A percentile compares a stretch with the other conserved stretches of the same genome.
phyloP scores from a whole-genome alignment of 306 rosid genomes.

The Prosopis cineraria region DNA sequence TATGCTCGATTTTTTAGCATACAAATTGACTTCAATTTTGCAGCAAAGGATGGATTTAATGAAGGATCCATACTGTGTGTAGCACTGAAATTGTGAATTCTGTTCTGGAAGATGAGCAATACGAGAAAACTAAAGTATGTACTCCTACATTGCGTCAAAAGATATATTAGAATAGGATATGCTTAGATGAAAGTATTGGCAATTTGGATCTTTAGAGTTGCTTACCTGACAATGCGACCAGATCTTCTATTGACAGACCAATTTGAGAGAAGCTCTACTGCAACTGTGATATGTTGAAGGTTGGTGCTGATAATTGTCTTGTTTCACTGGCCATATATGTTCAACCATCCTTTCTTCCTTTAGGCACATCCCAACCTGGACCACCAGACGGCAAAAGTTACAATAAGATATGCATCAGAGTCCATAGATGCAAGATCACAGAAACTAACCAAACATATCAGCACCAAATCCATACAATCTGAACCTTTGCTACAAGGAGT shows the following conservation, averaged over 20 bases:
- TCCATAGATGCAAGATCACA: conserved; percentile 11
- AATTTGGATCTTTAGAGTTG: conserved; percentile 34
- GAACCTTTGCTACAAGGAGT: too few species aligned
- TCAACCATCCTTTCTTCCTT: conserved; percentile 89
- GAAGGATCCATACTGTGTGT: conserved; percentile 65
- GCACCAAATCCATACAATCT: too few species aligned
- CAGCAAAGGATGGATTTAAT: conserved; percentile 56
- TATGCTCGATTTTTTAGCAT: conserved; percentile 54
- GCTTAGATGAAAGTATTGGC: neutral
- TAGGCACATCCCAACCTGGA: conserved; percentile 83
- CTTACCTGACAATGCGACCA: conserved; percentile 82
- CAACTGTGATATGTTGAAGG: conserved; percentile 75
- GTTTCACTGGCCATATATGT: conserved; percentile 78
- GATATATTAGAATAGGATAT: conserved; percentile 18
- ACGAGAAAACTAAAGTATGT: conserved; percentile 87
- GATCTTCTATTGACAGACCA: conserved; percentile 65
- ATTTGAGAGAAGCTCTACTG: conserved; percentile 75
- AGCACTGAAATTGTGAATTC: conserved; percentile 66
- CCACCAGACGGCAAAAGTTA: conserved; percentile 71
- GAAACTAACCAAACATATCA: neutral
- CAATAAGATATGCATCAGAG: conserved; percentile 6
- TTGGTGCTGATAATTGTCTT: conserved; percentile 66
- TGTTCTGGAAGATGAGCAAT: conserved; percentile 81
- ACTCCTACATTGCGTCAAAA: conserved; percentile 61
- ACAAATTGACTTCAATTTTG: conserved; percentile 54